A percentile compares a stretch with the other conserved stretches of the same genome.
phyloP scores from a whole-genome alignment of 2,329 filamentous ascomycete genomes.

The Chrysoporthe puriensis region DNA sequence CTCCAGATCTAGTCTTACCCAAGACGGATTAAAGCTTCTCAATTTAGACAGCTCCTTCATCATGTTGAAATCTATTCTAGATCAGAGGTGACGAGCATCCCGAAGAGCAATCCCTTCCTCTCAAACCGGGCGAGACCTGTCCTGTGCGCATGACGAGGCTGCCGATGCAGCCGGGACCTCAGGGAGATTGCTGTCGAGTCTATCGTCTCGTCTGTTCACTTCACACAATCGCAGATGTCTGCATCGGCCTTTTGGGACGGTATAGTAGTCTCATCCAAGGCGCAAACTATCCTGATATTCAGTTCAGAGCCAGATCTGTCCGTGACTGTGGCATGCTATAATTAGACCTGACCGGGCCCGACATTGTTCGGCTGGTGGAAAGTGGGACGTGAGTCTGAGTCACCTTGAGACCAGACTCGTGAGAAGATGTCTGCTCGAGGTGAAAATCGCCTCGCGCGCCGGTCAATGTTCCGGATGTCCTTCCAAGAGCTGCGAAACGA shows the following conservation, averaged over 20 bases:
- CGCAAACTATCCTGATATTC: background rate
- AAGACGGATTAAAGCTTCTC: slow-evolving; percentile 7
- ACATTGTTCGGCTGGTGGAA: background rate
- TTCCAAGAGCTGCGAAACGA: too few relatives aligned
- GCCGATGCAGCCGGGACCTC: background rate
- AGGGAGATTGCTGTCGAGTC: background rate
- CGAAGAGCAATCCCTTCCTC: too few relatives aligned
- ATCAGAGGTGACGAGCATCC: background rate
- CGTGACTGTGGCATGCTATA: background rate
- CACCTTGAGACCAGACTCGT: background rate
- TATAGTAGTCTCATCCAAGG: background rate
- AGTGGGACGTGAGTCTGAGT: background rate
- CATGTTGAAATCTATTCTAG: background rate
- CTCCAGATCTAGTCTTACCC: background rate
- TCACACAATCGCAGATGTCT: background rate
- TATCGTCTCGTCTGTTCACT: background rate
- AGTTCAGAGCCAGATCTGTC: background rate
- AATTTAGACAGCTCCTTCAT: background rate
- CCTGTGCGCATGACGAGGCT: background rate
- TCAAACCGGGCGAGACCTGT: background rate
- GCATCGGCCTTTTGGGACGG: background rate
- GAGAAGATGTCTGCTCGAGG: background rate
- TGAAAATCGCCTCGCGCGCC: background rate
- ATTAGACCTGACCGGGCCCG: background rate
- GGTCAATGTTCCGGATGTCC: too few relatives aligned